Evolutionary conservation across 1,139 yeast species (phyloP), one percentile per base, ranked within the genome.

Genomic region (Trichomonascaceae sp.): DNA sequence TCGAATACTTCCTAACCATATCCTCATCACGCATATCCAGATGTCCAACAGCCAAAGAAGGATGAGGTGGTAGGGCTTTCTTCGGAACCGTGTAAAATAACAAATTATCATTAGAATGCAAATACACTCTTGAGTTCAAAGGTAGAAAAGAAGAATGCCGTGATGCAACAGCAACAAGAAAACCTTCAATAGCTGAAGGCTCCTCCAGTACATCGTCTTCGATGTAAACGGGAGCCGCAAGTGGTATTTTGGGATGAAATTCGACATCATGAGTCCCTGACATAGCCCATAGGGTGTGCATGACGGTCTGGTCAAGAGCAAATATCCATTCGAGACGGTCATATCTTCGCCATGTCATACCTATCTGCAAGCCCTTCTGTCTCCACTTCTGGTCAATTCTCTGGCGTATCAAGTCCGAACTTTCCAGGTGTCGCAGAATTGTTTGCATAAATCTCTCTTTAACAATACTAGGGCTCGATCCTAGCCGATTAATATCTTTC

Each of bases 301-400:
- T 68, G 27, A 83, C 73, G 4, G 76, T 61, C 53, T 81, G 80
- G 44, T 78, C 73, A 47, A 78, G 76, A 45, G 82, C 84, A 49
- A 75, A 68, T 9, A 83, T 70, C 96, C 96, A 89, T 61, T 87
- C 95, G 12, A 88, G 63, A 39, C 90, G 72, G 66, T 88, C 96
- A 64, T 84, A 87, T 50, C 80, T 74, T 57, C 82, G 80, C 76
- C 86, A 81, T 62, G 79, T 85, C 66, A 76, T 78, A 57, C 87
- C 88, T 64, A 61, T 75, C 67, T 67, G 63, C n/a, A 39, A 8
- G 17, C 54, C 57, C 9, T 55, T 55, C 3, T 54, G 58, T 18
- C 48, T 47, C 72, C 74, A 67, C 38, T 65, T 60, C 0, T 53
- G 44, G 6, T 57, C 58, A 9, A 60, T 45, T 6, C 43, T 24